Conservation (phyloP, 257 asterid species). For the Scutellaria baicalensis region DNA sequence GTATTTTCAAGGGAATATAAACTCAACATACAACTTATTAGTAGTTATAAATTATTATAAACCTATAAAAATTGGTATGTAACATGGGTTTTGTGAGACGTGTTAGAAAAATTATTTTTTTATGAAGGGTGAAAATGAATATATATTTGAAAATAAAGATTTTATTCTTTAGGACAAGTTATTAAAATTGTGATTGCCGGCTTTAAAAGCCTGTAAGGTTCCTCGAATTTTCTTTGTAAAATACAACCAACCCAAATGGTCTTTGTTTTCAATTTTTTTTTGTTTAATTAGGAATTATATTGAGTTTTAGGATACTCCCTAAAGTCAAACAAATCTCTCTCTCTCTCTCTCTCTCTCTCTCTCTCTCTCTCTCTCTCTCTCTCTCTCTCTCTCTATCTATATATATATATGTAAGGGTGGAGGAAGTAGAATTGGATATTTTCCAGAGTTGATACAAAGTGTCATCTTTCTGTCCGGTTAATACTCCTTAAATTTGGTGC, state of each 20-base stretch:
- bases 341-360: not conserved
- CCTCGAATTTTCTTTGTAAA: constrained; percentile 8
- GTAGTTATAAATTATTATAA: too few species aligned
- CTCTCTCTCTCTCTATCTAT: too few species aligned
- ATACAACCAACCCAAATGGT: not conserved
- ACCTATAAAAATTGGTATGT: too few species aligned
- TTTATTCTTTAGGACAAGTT: too few species aligned
- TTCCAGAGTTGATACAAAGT: too few species aligned
- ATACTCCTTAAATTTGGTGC: not conserved
- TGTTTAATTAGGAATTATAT: too few species aligned
- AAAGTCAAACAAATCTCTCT: constrained; percentile 7
- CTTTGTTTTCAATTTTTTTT: not conserved
- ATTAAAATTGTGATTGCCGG: constrained; percentile 6
- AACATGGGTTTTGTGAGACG: too few species aligned
- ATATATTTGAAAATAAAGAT: not conserved
- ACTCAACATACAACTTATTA: too few species aligned
- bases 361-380: not conserved
- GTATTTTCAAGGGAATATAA: too few species aligned
- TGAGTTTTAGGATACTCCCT: not conserved
- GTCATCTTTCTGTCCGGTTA: too few species aligned
- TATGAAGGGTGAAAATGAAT: not conserved
- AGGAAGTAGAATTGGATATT: not conserved
- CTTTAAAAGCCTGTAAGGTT: not conserved
- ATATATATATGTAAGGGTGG: not conserved
- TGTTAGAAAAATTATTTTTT: too few species aligned